A percentile compares a stretch with the other conserved stretches of the same genome.
Conservation (phyloP, 139 green algal species). For the Gonium pectorale region DNA sequence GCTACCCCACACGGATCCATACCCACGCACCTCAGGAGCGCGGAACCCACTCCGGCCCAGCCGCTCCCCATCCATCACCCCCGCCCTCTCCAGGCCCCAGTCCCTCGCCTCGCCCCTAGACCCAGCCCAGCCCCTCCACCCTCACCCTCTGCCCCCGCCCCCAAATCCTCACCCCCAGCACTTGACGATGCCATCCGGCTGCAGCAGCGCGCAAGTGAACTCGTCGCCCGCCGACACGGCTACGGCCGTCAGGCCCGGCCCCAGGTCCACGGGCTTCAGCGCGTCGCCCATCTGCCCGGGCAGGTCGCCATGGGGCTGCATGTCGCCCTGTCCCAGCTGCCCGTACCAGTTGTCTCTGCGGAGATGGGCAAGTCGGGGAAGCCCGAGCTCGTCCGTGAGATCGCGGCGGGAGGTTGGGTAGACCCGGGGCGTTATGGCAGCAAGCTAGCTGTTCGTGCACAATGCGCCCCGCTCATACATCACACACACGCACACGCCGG, state of each 20-base stretch:
- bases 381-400: too few species aligned
- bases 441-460: not conserved
- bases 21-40: too few species aligned
- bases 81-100: too few species aligned
- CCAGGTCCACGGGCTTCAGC: not conserved
- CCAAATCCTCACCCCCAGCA: slow-evolving; percentile 3
- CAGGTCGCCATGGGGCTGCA: not conserved
- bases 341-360: not conserved
- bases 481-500: not conserved
- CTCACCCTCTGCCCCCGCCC: too few species aligned
- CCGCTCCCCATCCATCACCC: too few species aligned
- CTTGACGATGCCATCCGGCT: not conserved
- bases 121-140: too few species aligned
- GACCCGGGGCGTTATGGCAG: not conserved
- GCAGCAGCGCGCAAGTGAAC: not conserved
- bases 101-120: too few species aligned
- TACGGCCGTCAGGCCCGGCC: not conserved
- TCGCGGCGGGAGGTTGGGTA: too few species aligned
- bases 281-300: not conserved
- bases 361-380: too few species aligned
- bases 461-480: too few species aligned
- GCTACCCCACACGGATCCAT: too few species aligned
- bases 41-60: too few species aligned
- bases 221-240: not conserved
- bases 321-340: not conserved